These are phyloP conservation scores for Myriosclerotinia scirpicola DNA, from an alignment of 2,329 filamentous ascomycete genomes.

Conservation along the genomic window DNA sequence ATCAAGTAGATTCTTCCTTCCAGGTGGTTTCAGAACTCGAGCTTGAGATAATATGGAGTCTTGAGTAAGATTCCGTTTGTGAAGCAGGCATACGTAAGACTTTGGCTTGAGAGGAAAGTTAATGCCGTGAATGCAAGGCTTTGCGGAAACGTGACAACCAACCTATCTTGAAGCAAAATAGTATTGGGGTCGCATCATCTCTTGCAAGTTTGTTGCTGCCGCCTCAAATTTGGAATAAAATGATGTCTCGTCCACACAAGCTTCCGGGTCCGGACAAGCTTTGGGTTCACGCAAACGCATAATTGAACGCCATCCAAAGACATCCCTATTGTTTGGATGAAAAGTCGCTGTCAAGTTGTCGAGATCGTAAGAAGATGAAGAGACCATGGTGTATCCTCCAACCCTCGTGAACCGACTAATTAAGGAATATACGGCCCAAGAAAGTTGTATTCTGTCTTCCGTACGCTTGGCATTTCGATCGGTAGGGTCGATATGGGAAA, in stretches of 20 bases:
- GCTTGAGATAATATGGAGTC: too few species aligned
- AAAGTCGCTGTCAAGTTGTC: background rate
- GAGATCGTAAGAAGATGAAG: background rate
- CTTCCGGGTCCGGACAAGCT: background rate
- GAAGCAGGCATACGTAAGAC: too few species aligned
- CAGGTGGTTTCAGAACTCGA: too few species aligned
- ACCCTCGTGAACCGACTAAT: background rate
- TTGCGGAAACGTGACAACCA: too few species aligned
- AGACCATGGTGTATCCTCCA: background rate
- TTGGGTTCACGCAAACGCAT: background rate
- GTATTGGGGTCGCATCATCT: too few species aligned
- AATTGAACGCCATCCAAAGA: too few species aligned
- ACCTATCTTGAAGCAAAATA: too few species aligned
- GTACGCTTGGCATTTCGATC: background rate
- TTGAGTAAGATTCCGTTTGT: too few species aligned
- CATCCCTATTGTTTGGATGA: background rate
- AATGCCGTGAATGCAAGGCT: too few species aligned
- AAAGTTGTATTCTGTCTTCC: background rate
- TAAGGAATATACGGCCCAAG: background rate
- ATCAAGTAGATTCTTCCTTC: too few species aligned
- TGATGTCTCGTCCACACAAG: background rate
- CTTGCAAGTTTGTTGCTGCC: background rate
- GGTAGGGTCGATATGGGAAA: too few species aligned
- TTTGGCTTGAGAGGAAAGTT: too few species aligned
- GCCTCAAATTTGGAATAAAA: background rate